Evolutionary conservation across 257 asterid species (phyloP).

Genomic region (Gentiana dahurica): DNA sequence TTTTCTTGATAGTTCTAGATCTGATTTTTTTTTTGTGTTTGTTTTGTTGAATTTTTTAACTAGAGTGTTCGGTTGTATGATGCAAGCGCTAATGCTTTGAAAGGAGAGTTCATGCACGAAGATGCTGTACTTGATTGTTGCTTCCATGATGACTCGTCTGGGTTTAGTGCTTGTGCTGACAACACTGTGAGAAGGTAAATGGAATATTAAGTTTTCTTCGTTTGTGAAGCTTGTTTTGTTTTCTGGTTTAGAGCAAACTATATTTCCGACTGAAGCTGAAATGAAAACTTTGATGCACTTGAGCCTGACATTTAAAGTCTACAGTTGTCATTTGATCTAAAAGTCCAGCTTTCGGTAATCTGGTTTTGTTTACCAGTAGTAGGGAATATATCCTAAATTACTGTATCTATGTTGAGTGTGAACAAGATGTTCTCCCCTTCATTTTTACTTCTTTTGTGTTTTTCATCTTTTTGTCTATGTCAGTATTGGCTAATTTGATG

Average conservation of each 20-base stretch:
- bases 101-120: constrained; percentile 80
- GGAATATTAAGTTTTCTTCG: not conserved
- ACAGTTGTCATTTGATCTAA: too few species aligned
- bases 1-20: not conserved
- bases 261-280: too few species aligned
- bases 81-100: constrained; percentile 72
- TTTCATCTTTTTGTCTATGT: not conserved
- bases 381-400: not conserved
- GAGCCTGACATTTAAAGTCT: too few species aligned
- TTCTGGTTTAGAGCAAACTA: not conserved
- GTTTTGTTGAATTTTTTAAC: not conserved
- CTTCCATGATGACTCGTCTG: constrained; percentile 87
- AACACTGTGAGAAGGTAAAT: constrained; percentile 67
- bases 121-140: constrained; percentile 86
- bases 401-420: not conserved
- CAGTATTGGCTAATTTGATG: not conserved
- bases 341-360: not conserved
- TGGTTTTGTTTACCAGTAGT: too few species aligned
- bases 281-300: too few species aligned
- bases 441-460: not conserved
- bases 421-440: not conserved
- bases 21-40: not conserved
- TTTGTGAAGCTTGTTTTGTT: not conserved
- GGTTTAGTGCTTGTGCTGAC: constrained; percentile 79
- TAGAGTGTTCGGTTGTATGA: constrained; percentile 81